Evolutionary conservation across 176 grass and related monocot species (phyloP).

Genomic region (Triticum timopheevii): DNA sequence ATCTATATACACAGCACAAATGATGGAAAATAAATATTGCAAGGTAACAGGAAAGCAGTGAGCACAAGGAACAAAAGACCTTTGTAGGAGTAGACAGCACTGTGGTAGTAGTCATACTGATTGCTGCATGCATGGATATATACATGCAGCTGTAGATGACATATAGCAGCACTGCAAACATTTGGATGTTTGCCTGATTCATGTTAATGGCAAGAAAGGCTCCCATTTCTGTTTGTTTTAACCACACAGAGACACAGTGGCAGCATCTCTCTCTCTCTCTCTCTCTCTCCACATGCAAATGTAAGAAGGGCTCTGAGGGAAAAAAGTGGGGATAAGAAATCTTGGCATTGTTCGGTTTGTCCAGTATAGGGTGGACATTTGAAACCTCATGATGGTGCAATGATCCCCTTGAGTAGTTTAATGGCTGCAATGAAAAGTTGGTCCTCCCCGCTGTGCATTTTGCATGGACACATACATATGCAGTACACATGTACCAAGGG

Average conservation of each 20-base stretch:
- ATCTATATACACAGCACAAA: no score
- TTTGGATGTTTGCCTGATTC: constrained; percentile 18
- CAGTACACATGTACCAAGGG: background rate
- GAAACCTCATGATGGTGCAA: constrained; percentile 55
- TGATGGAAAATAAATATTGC: background rate
- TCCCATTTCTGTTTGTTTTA: background rate
- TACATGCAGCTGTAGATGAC: background rate
- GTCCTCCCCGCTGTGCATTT: background rate
- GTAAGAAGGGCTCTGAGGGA: constrained; percentile 16
- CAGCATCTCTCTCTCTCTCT: background rate
- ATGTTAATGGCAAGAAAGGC: constrained; percentile 29
- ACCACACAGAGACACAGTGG: background rate
- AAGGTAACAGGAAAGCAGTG: background rate
- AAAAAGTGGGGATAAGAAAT: constrained; percentile 31
- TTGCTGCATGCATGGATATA: background rate
- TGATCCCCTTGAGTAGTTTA: constrained; percentile 53
- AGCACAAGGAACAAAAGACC: background rate
- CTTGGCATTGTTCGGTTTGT: constrained; percentile 60
- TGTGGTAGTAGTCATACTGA: background rate
- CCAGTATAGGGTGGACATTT: constrained; percentile 40
- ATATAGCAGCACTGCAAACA: background rate
- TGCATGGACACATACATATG: constrained; percentile 14
- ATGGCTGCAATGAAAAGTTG: constrained; percentile 33
- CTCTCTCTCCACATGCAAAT: background rate
- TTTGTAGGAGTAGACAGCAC: background rate